Conservation (phyloP, 441 rosid genomes). For the Hura crepitans region DNA sequence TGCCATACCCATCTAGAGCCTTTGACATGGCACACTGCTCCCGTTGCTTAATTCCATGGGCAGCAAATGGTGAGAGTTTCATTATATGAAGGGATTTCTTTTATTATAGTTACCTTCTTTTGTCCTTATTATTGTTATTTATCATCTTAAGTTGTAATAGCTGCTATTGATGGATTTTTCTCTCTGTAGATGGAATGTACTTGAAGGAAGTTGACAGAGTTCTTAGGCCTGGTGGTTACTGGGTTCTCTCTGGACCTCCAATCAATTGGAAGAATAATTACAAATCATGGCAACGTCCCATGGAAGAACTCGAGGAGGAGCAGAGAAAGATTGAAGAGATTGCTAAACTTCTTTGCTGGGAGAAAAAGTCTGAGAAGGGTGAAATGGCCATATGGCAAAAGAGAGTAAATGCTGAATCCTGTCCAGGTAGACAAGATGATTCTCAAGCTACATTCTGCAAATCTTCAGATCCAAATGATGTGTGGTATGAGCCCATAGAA, state of each 20-base stretch:
- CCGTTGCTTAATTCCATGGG: slow-evolving; percentile 96
- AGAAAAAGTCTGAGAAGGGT: slow-evolving; percentile 80
- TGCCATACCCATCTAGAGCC: slow-evolving; percentile 87
- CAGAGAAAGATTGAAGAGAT: slow-evolving; percentile 70
- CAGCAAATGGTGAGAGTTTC: slow-evolving; percentile 62
- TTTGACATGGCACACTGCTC: slow-evolving; percentile 99
- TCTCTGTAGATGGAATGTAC: slow-evolving; percentile 61
- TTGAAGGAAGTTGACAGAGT: slow-evolving; percentile 90
- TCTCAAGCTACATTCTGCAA: slow-evolving; percentile 65
- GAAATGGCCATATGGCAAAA: slow-evolving; percentile 80
- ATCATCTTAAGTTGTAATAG: slow-evolving; percentile 9
- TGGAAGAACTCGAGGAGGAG: slow-evolving; percentile 67
- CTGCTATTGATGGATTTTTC: slow-evolving; percentile 20
- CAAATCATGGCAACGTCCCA: slow-evolving; percentile 75
- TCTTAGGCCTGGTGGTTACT: slow-evolving; percentile 87
- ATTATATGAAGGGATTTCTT: slow-evolving; percentile 5
- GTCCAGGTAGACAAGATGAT: slow-evolving; percentile 52
- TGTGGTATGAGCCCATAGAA: slow-evolving; percentile 47
- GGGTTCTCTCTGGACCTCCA: slow-evolving; percentile 93
- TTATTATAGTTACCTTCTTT: neutral
- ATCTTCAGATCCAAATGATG: slow-evolving; percentile 63
- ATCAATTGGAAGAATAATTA: slow-evolving; percentile 75
- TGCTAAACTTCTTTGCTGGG: slow-evolving; percentile 83
- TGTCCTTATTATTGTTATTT: slow-evolving; percentile 6
- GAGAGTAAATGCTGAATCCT: slow-evolving; percentile 55